A percentile compares a stretch with the other conserved stretches of the same genome.
Conservation (phyloP, 2,329 filamentous ascomycete genomes). For the Alternaria tenuissima region DNA sequence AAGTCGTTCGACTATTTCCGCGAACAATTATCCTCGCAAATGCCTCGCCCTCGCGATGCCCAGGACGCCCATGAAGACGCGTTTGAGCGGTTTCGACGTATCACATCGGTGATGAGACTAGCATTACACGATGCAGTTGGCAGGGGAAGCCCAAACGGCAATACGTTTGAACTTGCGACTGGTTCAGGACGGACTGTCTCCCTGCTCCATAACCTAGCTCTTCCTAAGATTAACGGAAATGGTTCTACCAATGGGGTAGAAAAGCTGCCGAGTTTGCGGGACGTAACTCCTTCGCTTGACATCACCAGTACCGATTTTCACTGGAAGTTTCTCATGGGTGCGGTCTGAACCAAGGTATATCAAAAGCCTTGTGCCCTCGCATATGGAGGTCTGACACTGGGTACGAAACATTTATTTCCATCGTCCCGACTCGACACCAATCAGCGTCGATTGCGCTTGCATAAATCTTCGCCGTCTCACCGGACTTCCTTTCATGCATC, state of each 20-base stretch:
- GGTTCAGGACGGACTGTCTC: conserved; percentile 45
- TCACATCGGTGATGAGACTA: conserved; percentile 43
- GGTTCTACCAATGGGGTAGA: conserved; percentile 34
- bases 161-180: conserved; percentile 47
- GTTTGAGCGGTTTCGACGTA: conserved; percentile 47
- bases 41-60: conserved; percentile 39
- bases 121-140: conserved; percentile 31
- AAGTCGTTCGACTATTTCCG: conserved; percentile 46
- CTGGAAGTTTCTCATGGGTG: conserved; percentile 47
- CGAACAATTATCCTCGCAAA: conserved; percentile 41
- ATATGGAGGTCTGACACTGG: not conserved
- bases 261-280: conserved; percentile 39
- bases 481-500: not conserved
- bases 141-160: conserved; percentile 40
- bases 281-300: conserved; percentile 39
- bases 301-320: conserved; percentile 43
- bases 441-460: not conserved
- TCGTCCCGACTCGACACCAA: not conserved
- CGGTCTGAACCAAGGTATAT: conserved; percentile 27
- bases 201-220: conserved; percentile 42
- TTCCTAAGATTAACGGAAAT: conserved; percentile 37
- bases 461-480: not conserved
- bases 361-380: not conserved
- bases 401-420: not conserved
- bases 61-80: conserved; percentile 38